Percentiles rank a stretch among this genome's conserved stretches.
These are phyloP conservation scores for Backusella sp. DNA, from an alignment of 192 early-diverging fungal species.

Conservation along the genomic window DNA sequence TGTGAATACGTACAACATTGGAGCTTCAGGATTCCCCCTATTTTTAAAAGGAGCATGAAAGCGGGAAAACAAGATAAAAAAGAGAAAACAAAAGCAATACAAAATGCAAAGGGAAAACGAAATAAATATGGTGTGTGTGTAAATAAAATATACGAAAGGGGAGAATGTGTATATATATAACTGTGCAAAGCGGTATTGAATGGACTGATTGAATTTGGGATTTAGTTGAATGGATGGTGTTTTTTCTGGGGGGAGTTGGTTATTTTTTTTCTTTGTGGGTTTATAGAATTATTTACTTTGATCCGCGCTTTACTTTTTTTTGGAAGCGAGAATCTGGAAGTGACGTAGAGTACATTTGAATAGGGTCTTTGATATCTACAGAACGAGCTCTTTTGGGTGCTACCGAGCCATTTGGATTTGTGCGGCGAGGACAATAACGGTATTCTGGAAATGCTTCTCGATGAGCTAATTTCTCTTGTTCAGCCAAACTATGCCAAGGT, in stretches of 20 bases:
- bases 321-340: slow-evolving; percentile 2
- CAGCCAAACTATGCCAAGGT: slow-evolving; percentile 39
- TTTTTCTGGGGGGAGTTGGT: not conserved
- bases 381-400: not conserved
- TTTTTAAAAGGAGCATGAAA: slow-evolving; percentile 7
- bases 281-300: slow-evolving; percentile 12
- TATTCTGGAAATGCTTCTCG: slow-evolving; percentile 41
- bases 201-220: not conserved
- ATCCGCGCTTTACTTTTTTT: slow-evolving; percentile 10
- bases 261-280: not conserved
- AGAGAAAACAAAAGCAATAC: not conserved
- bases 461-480: slow-evolving; percentile 38
- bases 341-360: not conserved
- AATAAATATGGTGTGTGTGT: not conserved
- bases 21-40: not conserved
- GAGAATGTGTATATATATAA: not conserved
- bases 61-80: not conserved
- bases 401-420: not conserved
- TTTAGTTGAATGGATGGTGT: not conserved
- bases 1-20: slow-evolving; percentile 1
- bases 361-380: not conserved
- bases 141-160: not conserved
- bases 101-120: not conserved
- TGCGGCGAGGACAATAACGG: slow-evolving; percentile 35
- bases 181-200: not conserved